Base-by-base conservation (phyloP, 805 yeast species). In the Saccharomycopsis sp. region DNA sequence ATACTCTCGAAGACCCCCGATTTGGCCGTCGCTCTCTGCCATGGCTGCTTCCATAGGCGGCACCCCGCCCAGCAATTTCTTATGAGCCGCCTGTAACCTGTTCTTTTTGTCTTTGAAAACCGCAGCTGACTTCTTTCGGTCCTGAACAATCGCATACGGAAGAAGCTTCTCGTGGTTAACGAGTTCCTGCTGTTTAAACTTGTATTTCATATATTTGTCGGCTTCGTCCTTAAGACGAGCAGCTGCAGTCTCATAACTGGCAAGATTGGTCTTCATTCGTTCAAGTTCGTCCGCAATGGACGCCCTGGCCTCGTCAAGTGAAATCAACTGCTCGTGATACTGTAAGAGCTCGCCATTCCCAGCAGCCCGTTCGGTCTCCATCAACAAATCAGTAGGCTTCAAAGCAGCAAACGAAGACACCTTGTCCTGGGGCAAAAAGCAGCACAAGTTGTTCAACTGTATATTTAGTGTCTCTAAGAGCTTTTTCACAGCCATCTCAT, bases 381-480 rank as follows among this genome's bases (percentile, higher is more conserved):
- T 66, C 12, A 94, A 75, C 7, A 93, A 73, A 60, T 83, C 83
- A 62, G 87, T 91, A 0, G 96, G 88, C 29, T 87, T 79, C 63
- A 89, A 73, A 2, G 86, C 81, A 0, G 97, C 96, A 75, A 94
- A 94, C 63, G 89, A 90, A 1, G 96, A 93, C 3, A 94, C 98
- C 60, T 96, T 78, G 66, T 93, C 98, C 69, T 94, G 99, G 0
- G 99, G 97, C 57, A 94, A 74, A 67, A 94, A 94, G 68, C 93
- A 97, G 67, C 98, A 92, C 54, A 93, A 75, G 68, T 93, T 94
- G 68, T 90, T 96, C 58, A 94, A 76, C 67, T 94, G 98, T 60
- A 94, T 87, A 67, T 87, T 87, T 62, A 83, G 78, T 1, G 67
- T 67, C 20, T 71, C 68, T 25, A 87, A 73, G 0, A 78, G 47